A percentile compares a stretch with the other conserved stretches of the same genome.
phyloP scores from a whole-genome alignment of 2,329 filamentous ascomycete genomes.

The Trichoderma atroviride region DNA sequence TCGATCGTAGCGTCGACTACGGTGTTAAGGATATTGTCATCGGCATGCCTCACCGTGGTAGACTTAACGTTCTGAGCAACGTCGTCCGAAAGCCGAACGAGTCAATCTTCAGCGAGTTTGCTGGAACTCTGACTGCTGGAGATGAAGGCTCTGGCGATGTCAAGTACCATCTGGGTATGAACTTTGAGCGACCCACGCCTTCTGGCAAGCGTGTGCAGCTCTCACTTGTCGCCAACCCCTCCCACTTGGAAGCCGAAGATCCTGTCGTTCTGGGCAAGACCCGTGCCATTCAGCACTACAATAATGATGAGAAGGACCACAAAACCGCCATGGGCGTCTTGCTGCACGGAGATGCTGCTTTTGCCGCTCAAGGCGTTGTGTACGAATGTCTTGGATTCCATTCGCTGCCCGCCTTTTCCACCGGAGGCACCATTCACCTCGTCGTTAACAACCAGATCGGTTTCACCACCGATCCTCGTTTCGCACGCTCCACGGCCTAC shows the following conservation, averaged over 20 bases:
- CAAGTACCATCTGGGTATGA: slow-evolving; percentile 99
- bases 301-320: slow-evolving; percentile 90
- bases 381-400: slow-evolving; percentile 99
- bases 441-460: slow-evolving; percentile 99
- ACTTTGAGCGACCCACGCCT: slow-evolving; percentile 97
- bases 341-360: slow-evolving; percentile 95
- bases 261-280: slow-evolving; percentile 98
- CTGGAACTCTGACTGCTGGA: slow-evolving; percentile 80
- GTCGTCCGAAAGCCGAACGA: slow-evolving; percentile 99
- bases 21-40: slow-evolving; percentile 99
- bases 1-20: slow-evolving; percentile 97
- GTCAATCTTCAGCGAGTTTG: slow-evolving; percentile 99
- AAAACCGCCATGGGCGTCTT: slow-evolving; percentile 92
- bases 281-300: slow-evolving; percentile 97
- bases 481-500: slow-evolving; percentile 95
- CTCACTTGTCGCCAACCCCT: slow-evolving; percentile 96
- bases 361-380: slow-evolving; percentile 94
- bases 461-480: slow-evolving; percentile 97
- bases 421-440: slow-evolving; percentile 93
- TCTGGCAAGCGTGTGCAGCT: slow-evolving; percentile 99
- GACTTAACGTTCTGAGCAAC: slow-evolving; percentile 96
- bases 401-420: slow-evolving; percentile 92
- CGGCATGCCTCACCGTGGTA: slow-evolving; percentile 98
- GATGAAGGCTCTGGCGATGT: slow-evolving; percentile 98
- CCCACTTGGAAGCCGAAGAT: slow-evolving; percentile 96